Evolutionary conservation across 1,139 yeast genomes (phyloP).

Genomic region (Saccharomycopsis phalli): DNA sequence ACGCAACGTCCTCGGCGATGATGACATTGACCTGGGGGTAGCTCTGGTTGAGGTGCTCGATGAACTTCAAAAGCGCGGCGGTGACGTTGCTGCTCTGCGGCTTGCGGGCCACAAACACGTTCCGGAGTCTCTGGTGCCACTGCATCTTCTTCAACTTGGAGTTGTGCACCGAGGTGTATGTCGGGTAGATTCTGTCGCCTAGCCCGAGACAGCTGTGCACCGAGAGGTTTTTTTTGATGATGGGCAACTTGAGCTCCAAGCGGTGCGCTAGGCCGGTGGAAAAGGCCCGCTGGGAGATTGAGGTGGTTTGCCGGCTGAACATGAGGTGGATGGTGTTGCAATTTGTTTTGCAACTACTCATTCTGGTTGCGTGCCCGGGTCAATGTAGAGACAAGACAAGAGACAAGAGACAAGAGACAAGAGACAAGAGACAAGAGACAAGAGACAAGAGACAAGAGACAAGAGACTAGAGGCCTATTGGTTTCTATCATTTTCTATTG

Average conservation of each 20-base stretch:
- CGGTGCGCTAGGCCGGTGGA: no score
- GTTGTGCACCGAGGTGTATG: constrained; percentile 11
- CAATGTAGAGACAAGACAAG: no score
- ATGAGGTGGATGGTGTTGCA: no score
- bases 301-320: no score
- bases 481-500: no score
- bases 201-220: constrained; percentile 9
- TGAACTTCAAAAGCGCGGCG: constrained; percentile 56
- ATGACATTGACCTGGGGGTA: constrained; percentile 70
- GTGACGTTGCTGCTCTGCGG: constrained; percentile 68
- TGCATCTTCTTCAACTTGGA: constrained; percentile 12
- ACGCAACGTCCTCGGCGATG: constrained; percentile 68
- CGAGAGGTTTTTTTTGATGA: constrained; percentile 4
- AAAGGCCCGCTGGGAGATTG: no score
- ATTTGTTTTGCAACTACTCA: no score
- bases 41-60: constrained; percentile 42
- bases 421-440: no score
- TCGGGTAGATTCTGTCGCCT: constrained; percentile 15
- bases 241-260: constrained; percentile 6
- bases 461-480: no score
- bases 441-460: no score
- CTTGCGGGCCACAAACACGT: constrained; percentile 73
- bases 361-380: no score
- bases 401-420: no score
- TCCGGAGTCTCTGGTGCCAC: constrained; percentile 25